These are phyloP conservation scores for Theobroma cacao DNA, from an alignment of 345 rosid genomes.

Conservation along the genomic window DNA sequence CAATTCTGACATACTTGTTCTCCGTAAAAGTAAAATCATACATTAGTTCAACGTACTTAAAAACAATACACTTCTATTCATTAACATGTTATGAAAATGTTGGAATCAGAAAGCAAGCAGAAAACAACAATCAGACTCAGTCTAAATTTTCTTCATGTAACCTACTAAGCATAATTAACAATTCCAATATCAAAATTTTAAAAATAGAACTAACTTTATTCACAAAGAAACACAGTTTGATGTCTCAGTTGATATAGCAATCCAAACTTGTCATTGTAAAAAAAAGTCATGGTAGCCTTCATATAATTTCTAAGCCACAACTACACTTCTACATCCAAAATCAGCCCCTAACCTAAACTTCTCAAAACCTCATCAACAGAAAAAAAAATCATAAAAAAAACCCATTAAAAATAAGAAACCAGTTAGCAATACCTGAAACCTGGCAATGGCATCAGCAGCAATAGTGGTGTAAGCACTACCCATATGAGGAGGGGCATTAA, in stretches of 20 bases:
- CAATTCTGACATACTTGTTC: not conserved
- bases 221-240: not conserved
- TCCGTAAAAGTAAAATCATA: not conserved
- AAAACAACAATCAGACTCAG: not conserved
- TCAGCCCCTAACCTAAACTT: not conserved
- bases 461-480: conserved; percentile 98
- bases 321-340: not conserved
- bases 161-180: not conserved
- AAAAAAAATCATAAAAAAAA: not conserved
- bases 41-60: not conserved
- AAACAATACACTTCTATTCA: not conserved
- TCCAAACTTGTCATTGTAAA: not conserved
- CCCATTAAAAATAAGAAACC: not conserved
- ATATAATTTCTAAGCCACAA: not conserved
- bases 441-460: conserved; percentile 91
- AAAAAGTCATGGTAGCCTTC: not conserved
- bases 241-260: not conserved
- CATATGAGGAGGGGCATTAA: conserved; percentile 99
- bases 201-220: not conserved
- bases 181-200: not conserved
- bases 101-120: not conserved
- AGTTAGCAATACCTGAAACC: conserved; percentile 68
- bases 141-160: not conserved
- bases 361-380: not conserved
- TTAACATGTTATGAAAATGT: not conserved